A percentile compares a stretch with the other conserved stretches of the same genome.
phyloP scores from a whole-genome alignment of 2,329 filamentous ascomycete species.

The Diaporthe australafricana region DNA sequence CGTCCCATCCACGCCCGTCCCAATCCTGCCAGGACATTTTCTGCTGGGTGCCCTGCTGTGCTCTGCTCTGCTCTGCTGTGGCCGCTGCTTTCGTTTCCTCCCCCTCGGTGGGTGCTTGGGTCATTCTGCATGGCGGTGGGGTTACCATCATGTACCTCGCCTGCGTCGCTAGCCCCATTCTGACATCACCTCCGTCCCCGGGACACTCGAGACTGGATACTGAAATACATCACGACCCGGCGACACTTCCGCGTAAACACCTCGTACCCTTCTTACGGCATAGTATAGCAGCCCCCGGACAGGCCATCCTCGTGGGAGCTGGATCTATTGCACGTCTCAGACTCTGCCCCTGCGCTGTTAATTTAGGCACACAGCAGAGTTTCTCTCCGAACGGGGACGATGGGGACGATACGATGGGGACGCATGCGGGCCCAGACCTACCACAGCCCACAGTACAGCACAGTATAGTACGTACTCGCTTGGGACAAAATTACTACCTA shows the following conservation, averaged over 20 bases:
- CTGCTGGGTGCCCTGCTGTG: neutral
- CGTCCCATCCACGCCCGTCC: no score
- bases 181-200: conserved; percentile 28
- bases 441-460: conserved; percentile 23
- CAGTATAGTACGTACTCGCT: conserved; percentile 11
- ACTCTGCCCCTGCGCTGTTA: conserved; percentile 27
- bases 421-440: conserved; percentile 23
- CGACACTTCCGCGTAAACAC: neutral
- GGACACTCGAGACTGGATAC: conserved; percentile 3
- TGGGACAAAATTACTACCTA: neutral
- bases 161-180: conserved; percentile 27
- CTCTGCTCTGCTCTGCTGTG: neutral
- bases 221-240: conserved; percentile 14
- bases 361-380: conserved; percentile 28
- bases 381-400: conserved; percentile 27
- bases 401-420: conserved; percentile 23
- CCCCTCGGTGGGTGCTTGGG: neutral
- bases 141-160: conserved; percentile 29
- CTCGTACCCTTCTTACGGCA: neutral
- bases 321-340: conserved; percentile 27
- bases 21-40: no score
- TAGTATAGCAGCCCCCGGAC: neutral
- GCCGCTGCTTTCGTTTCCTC: neutral
- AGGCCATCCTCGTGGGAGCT: conserved; percentile 20
- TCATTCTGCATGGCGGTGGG: conserved; percentile 13